phyloP scores from a whole-genome alignment of 495 filamentous ascomycete genomes.

The Rhypophila decipiens region DNA sequence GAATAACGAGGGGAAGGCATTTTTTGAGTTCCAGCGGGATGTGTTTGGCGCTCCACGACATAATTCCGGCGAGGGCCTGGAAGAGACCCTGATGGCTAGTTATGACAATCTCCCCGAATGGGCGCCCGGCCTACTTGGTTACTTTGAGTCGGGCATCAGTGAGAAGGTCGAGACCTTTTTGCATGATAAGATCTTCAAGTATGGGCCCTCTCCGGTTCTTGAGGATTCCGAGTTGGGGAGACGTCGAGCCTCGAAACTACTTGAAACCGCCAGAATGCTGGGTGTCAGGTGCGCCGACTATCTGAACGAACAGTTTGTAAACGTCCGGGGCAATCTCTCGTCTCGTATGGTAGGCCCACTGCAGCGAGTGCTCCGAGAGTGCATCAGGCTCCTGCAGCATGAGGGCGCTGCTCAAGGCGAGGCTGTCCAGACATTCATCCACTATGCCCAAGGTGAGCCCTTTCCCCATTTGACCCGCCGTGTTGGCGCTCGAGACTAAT shows the following conservation, averaged over 20 bases:
- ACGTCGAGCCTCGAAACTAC: conserved; percentile 18
- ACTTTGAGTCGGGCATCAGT: conserved; percentile 51
- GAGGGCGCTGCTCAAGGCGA: conserved; percentile 33
- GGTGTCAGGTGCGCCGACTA: conserved; percentile 41
- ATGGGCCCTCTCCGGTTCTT: conserved; percentile 24
- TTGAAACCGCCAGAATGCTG: conserved; percentile 28
- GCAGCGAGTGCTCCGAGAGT: conserved; percentile 36
- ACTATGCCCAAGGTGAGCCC: conserved; percentile 36
- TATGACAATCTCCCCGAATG: conserved; percentile 55
- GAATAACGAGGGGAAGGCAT: conserved; percentile 33
- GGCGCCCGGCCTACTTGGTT: conserved; percentile 62
- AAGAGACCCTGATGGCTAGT: conserved; percentile 20
- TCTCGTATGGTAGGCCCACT: conserved; percentile 33
- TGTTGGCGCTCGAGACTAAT: too few relatives aligned
- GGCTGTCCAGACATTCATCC: conserved; percentile 27
- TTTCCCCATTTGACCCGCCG: too few relatives aligned
- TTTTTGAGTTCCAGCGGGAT: conserved; percentile 35
- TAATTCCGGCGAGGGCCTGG: conserved; percentile 13
- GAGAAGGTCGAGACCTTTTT: conserved; percentile 49
- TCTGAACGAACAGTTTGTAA: conserved; percentile 39
- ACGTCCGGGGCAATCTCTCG: conserved; percentile 31
- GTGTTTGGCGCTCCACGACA: conserved; percentile 23
- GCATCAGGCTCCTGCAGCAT: conserved; percentile 32
- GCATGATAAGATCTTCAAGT: conserved; percentile 48
- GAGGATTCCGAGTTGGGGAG: conserved; percentile 20